Evolutionary conservation across 495 filamentous ascomycete species (phyloP).

Genomic region (Haplographium delicatum): DNA sequence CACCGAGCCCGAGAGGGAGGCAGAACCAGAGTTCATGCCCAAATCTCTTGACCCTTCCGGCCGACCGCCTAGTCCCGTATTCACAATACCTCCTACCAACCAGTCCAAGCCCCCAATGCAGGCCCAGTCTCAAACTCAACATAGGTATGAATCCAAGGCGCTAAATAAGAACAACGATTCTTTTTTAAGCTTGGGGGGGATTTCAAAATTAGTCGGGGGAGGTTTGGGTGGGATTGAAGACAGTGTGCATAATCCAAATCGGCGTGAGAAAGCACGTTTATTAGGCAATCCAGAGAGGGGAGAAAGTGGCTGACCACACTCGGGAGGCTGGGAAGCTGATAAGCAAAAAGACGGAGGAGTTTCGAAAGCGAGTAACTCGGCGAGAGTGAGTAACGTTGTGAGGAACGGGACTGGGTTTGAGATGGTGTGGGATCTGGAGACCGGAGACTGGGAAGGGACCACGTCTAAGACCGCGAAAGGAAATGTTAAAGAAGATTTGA

Average conservation of each 20-base stretch:
- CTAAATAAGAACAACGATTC: neutral
- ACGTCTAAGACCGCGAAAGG: neutral
- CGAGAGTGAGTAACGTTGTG: conserved; percentile 3
- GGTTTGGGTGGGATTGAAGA: conserved; percentile 11
- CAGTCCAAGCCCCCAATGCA: neutral
- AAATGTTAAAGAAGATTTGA: neutral
- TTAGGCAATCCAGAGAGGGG: neutral
- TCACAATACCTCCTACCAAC: neutral
- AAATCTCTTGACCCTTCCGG: conserved; percentile 8
- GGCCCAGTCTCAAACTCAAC: no score
- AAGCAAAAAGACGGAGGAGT: neutral
- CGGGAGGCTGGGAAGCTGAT: conserved; percentile 5
- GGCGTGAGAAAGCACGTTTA: neutral
- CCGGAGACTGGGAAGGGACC: neutral
- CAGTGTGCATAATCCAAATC: conserved; percentile 10
- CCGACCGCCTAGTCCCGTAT: conserved; percentile 8
- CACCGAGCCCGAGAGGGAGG: neutral
- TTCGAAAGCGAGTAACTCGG: conserved; percentile 1
- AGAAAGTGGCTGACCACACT: conserved; percentile 15
- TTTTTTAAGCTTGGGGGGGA: conserved; percentile 3
- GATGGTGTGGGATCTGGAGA: neutral
- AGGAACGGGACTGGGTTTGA: neutral
- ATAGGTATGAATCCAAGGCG: no score
- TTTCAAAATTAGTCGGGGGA: neutral
- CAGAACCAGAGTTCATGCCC: conserved; percentile 3